phyloP scores from a whole-genome alignment of 2,329 filamentous ascomycete genomes.

The Clarireedia paspali region DNA sequence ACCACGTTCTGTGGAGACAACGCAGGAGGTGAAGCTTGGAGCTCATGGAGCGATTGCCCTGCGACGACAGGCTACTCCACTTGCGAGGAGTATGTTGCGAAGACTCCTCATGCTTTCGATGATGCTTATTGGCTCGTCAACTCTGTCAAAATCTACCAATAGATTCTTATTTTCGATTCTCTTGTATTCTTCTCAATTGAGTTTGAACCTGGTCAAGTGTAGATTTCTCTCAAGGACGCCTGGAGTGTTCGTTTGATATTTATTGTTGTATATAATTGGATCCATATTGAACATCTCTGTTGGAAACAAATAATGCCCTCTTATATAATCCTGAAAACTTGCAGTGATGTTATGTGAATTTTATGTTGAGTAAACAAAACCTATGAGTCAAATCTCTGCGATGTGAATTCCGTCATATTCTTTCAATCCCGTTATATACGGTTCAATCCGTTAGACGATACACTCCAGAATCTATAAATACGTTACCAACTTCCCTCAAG shows the following conservation, averaged over 20 bases:
- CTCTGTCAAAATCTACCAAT: slow-evolving; percentile 56
- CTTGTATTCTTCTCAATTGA: neutral
- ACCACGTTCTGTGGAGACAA: slow-evolving; percentile 83
- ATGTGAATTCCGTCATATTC: too few species aligned
- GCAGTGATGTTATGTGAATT: neutral
- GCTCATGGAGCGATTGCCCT: slow-evolving; percentile 38
- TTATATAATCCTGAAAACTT: neutral
- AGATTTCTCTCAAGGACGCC: too few species aligned
- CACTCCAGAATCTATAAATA: too few species aligned
- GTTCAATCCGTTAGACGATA: too few species aligned
- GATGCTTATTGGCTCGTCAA: slow-evolving; percentile 75
- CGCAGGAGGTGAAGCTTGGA: slow-evolving; percentile 52
- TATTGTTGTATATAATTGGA: neutral
- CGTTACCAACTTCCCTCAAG: slow-evolving; percentile 5
- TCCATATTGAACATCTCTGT: neutral
- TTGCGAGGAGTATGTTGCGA: slow-evolving; percentile 65
- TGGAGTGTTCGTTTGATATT: too few species aligned
- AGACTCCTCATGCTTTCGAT: slow-evolving; percentile 61
- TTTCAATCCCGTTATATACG: too few species aligned
- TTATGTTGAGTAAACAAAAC: too few species aligned
- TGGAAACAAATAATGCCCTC: neutral
- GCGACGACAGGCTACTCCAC: slow-evolving; percentile 56
- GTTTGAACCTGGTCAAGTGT: too few species aligned
- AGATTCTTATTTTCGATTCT: neutral
- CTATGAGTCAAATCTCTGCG: too few species aligned